These are phyloP conservation scores for Penicillium sp. DNA, from an alignment of 2,329 filamentous ascomycete species.

Conservation along the genomic window DNA sequence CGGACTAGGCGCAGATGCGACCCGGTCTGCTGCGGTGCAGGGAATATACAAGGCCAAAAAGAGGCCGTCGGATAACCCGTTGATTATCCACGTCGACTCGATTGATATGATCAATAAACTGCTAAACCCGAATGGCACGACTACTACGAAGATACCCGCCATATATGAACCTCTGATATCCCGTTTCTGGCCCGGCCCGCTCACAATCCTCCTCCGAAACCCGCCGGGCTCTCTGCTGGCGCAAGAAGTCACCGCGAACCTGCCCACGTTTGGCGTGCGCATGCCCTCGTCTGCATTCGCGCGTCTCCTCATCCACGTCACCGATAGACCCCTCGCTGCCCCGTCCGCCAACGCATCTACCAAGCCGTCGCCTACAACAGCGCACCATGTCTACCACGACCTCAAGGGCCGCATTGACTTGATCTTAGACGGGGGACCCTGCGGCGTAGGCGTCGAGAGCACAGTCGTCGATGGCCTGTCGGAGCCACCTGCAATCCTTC, in stretches of 20 bases:
- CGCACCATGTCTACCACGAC: slow-evolving; percentile 84
- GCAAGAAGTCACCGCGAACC: slow-evolving; percentile 84
- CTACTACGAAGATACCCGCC: slow-evolving; percentile 53
- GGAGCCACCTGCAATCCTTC: slow-evolving; percentile 72
- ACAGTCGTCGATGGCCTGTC: slow-evolving; percentile 92
- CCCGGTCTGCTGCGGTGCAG: slow-evolving; percentile 72
- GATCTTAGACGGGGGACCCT: slow-evolving; percentile 84
- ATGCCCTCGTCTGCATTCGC: slow-evolving; percentile 87
- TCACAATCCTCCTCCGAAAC: slow-evolving; percentile 84
- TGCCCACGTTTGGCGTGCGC: slow-evolving; percentile 80
- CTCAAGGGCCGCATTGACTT: slow-evolving; percentile 75
- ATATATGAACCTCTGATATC: slow-evolving; percentile 76
- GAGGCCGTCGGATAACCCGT: slow-evolving; percentile 85
- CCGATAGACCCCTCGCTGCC: slow-evolving; percentile 76
- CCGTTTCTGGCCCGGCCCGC: slow-evolving; percentile 87
- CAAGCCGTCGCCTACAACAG: slow-evolving; percentile 84
- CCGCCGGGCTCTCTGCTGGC: slow-evolving; percentile 68
- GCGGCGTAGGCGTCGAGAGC: slow-evolving; percentile 87
- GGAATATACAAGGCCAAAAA: slow-evolving; percentile 94
- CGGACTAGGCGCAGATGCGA: slow-evolving; percentile 93
- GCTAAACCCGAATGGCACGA: slow-evolving; percentile 44
- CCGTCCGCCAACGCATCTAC: slow-evolving; percentile 95
- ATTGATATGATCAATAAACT: slow-evolving; percentile 68
- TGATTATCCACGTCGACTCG: slow-evolving; percentile 89
- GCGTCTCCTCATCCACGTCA: slow-evolving; percentile 75